A percentile compares a stretch with the other conserved stretches of the same genome.
These are phyloP conservation scores for Suillus subalutaceus DNA, from an alignment of 768 basidiomycete species.

Conservation along the genomic window DNA sequence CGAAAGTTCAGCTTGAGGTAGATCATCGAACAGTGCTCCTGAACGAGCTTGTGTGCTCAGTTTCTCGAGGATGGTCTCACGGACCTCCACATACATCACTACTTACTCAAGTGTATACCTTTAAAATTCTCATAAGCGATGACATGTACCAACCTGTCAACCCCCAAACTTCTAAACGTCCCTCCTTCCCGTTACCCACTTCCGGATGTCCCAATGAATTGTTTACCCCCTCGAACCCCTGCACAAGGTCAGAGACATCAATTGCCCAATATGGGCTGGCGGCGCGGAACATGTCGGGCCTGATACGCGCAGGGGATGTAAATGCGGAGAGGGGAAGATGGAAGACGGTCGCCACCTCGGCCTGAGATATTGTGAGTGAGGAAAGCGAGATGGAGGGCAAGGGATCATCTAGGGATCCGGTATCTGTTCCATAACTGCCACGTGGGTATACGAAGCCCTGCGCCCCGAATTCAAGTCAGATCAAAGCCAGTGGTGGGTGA, in stretches of 20 bases:
- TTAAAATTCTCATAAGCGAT: constrained; percentile 58
- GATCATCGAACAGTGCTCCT: background rate
- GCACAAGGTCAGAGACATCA: background rate
- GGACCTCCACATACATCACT: background rate
- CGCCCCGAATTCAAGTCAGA: background rate
- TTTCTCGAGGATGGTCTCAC: background rate
- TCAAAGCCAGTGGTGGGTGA: background rate
- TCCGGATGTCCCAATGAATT: background rate
- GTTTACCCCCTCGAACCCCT: background rate
- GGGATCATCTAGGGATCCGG: background rate
- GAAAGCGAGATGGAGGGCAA: background rate
- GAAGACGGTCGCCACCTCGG: background rate
- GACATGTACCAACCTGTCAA: constrained; percentile 84
- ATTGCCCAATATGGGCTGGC: background rate
- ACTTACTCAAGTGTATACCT: constrained; percentile 37
- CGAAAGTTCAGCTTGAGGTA: background rate
- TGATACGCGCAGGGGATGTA: background rate
- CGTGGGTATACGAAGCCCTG: background rate
- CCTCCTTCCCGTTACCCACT: constrained; percentile 16
- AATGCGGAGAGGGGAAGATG: constrained; percentile 1
- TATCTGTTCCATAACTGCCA: background rate
- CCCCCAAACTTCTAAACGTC: constrained; percentile 75
- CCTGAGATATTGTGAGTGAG: background rate
- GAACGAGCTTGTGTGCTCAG: background rate
- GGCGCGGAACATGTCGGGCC: background rate